phyloP scores from a whole-genome alignment of 371 early-diverging fungal genomes.

The Agmasoma carcini region DNA sequence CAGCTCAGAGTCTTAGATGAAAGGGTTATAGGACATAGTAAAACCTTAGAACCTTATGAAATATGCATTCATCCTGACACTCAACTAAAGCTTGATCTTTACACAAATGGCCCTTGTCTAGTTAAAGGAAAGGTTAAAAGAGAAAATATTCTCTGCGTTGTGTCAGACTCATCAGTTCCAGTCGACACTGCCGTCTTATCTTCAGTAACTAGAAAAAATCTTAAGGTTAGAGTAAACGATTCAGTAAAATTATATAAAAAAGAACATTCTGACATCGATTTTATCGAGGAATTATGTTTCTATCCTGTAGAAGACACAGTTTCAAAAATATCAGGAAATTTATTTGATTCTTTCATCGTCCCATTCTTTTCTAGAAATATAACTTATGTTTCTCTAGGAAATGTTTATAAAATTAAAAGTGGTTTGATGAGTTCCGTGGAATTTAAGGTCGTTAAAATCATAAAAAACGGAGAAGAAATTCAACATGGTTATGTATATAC shows the following conservation, averaged over 20 bases:
- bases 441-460: conserved; percentile 87
- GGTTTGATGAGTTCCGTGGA: conserved; percentile 84
- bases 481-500: conserved; percentile 32
- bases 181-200: conserved; percentile 76
- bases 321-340: conserved; percentile 81
- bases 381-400: conserved; percentile 72
- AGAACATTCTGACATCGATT: conserved; percentile 67
- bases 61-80: conserved; percentile 39
- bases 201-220: conserved; percentile 68
- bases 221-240: conserved; percentile 88
- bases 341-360: conserved; percentile 84
- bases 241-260: conserved; percentile 82
- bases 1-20: conserved; percentile 31
- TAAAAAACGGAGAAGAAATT: conserved; percentile 11
- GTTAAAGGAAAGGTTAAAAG: conserved; percentile 92
- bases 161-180: conserved; percentile 73
- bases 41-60: conserved; percentile 27
- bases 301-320: conserved; percentile 92
- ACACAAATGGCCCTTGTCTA: conserved; percentile 56
- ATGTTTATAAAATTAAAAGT: conserved; percentile 76
- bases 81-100: conserved; percentile 41
- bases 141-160: conserved; percentile 79
- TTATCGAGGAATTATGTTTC: conserved; percentile 79
- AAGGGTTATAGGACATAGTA: not conserved
- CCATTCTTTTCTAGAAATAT: conserved; percentile 87